phyloP scores from a whole-genome alignment of 2,329 filamentous ascomycete genomes.

The Epichloe hybrida region DNA sequence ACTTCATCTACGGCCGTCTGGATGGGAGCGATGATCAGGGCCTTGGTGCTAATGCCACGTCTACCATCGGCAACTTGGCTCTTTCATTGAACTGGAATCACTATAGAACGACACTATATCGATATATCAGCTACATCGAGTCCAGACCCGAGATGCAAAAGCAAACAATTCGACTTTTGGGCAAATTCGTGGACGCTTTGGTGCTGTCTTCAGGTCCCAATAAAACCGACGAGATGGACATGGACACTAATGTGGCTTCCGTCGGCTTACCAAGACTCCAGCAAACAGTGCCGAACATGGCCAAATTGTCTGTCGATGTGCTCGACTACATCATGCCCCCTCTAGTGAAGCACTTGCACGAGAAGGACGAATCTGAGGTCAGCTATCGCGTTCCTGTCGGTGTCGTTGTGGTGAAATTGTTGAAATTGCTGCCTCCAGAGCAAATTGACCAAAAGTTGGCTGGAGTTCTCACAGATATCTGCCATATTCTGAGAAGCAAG shows the following conservation, averaged over 20 bases:
- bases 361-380: constrained; percentile 90
- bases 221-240: constrained; percentile 27
- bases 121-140: constrained; percentile 71
- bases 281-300: constrained; percentile 49
- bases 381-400: constrained; percentile 85
- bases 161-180: constrained; percentile 68
- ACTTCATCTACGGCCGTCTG: constrained; percentile 77
- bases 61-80: constrained; percentile 61
- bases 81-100: constrained; percentile 79
- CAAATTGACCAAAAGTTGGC: constrained; percentile 65
- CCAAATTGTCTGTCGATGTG: constrained; percentile 60
- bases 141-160: constrained; percentile 76
- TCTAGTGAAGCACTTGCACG: constrained; percentile 72
- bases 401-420: constrained; percentile 74
- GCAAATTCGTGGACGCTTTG: constrained; percentile 68
- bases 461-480: constrained; percentile 78
- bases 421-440: constrained; percentile 63
- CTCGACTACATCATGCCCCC: constrained; percentile 63
- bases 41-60: constrained; percentile 74
- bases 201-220: constrained; percentile 36
- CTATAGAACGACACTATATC: constrained; percentile 69
- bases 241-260: constrained; percentile 20
- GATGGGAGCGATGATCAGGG: constrained; percentile 68
- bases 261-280: constrained; percentile 34
- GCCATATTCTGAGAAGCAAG: constrained; percentile 81